Percentiles rank a stretch among this genome's conserved stretches.
phyloP scores from a whole-genome alignment of 495 filamentous ascomycete genomes.

The Podospora tetraspora region DNA sequence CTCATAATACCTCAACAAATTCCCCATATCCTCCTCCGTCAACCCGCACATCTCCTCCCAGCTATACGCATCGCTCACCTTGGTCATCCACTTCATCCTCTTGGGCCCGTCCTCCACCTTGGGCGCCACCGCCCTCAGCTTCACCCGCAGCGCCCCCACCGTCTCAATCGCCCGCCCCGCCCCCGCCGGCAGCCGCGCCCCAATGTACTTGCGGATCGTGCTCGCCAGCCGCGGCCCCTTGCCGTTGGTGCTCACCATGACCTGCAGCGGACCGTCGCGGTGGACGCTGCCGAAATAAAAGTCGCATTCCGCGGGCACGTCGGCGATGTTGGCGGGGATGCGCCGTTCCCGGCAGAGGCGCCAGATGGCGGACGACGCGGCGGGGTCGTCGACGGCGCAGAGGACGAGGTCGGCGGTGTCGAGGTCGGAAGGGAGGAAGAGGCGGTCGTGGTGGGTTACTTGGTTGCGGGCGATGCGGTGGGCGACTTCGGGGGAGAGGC shows the following conservation, averaged over 20 bases:
- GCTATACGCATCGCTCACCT: conserved; percentile 80
- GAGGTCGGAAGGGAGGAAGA: conserved; percentile 76
- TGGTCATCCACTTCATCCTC: conserved; percentile 94
- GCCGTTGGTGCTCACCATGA: conserved; percentile 98
- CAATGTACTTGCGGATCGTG: conserved; percentile 79
- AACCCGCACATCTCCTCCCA: conserved; percentile 82
- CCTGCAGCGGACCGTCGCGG: conserved; percentile 88
- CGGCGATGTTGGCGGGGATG: conserved; percentile 91
- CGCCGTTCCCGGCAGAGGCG: conserved; percentile 79
- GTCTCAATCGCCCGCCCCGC: conserved; percentile 77
- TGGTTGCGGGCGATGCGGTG: conserved; percentile 68
- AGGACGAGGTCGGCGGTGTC: conserved; percentile 71
- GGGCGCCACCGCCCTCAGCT: conserved; percentile 73
- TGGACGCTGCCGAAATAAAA: conserved; percentile 97
- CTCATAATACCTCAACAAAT: conserved; percentile 63
- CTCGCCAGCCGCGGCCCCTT: conserved; percentile 91
- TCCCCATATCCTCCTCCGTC: conserved; percentile 78
- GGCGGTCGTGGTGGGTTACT: conserved; percentile 71
- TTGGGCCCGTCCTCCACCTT: conserved; percentile 67
- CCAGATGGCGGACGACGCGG: conserved; percentile 80
- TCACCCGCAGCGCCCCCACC: conserved; percentile 73
- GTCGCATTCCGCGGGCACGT: conserved; percentile 94
- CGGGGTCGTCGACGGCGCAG: conserved; percentile 87
- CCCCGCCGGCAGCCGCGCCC: conserved; percentile 63
- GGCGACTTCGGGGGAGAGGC: conserved; percentile 82